Conservation (phyloP, 1,139 yeast species). For the Groenewaldozyma sp. region DNA sequence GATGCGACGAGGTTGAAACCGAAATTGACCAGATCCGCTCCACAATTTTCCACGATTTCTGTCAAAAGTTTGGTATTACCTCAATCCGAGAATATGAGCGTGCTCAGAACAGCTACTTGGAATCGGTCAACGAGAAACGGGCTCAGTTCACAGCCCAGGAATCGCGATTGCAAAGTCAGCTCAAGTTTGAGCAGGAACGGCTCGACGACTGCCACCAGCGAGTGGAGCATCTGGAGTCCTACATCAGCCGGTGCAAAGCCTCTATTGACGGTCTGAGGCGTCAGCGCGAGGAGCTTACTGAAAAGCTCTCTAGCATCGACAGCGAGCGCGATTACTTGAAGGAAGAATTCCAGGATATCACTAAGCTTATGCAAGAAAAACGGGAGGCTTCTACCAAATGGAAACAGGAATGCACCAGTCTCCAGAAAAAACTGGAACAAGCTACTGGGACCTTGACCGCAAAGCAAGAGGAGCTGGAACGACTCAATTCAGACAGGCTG, state of each 20-base stretch:
- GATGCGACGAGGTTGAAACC: constrained; percentile 19
- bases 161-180: constrained; percentile 48
- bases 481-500: constrained; percentile 48
- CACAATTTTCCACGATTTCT: constrained; percentile 45
- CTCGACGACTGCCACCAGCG: constrained; percentile 19
- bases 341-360: constrained; percentile 23
- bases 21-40: constrained; percentile 19
- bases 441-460: constrained; percentile 6
- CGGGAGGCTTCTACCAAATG: constrained; percentile 7
- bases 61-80: constrained; percentile 42
- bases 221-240: constrained; percentile 13
- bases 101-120: constrained; percentile 48
- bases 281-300: constrained; percentile 11
- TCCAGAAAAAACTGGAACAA: constrained; percentile 8
- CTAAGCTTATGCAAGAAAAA: constrained; percentile 14
- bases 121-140: constrained; percentile 56
- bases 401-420: constrained; percentile 9
- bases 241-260: constrained; percentile 11
- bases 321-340: constrained; percentile 16
- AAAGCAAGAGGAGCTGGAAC: constrained; percentile 47
- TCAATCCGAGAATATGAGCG: constrained; percentile 56
- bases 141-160: constrained; percentile 53
- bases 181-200: constrained; percentile 51
- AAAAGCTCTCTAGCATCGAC: constrained; percentile 6
- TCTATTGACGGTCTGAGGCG: constrained; percentile 14